Percentiles rank a stretch among this genome's conserved stretches.
Conservation (phyloP, 2,329 filamentous ascomycete genomes). For the Chalara sp. region DNA sequence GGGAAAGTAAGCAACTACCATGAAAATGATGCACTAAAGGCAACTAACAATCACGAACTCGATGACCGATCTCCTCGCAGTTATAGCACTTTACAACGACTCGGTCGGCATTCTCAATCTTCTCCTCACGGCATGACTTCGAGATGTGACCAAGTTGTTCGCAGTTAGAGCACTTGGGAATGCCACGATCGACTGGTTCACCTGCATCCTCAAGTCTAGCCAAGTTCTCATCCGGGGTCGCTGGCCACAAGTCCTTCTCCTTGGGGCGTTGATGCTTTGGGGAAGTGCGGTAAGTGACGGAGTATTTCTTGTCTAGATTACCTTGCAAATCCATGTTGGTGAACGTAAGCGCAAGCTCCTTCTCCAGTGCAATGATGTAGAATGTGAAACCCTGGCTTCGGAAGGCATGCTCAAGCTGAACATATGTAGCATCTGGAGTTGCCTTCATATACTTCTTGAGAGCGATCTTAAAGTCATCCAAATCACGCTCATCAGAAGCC, state of each 20-base stretch:
- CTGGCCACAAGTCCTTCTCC: conserved; percentile 55
- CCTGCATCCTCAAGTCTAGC: conserved; percentile 60
- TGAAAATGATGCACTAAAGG: neutral
- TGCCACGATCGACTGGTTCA: conserved; percentile 50
- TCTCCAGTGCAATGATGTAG: conserved; percentile 58
- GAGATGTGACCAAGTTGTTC: conserved; percentile 45
- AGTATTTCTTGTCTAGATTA: conserved; percentile 57
- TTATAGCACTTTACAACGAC: conserved; percentile 55
- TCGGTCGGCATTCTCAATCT: conserved; percentile 37
- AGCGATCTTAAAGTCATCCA: conserved; percentile 56
- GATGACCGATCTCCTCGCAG: conserved; percentile 57
- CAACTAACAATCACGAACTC: conserved; percentile 61
- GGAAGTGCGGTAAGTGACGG: conserved; percentile 55
- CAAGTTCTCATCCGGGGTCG: conserved; percentile 50
- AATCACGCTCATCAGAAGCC: conserved; percentile 47
- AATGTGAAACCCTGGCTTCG: conserved; percentile 46
- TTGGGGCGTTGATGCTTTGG: conserved; percentile 50
- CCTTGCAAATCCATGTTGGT: conserved; percentile 70
- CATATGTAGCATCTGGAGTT: conserved; percentile 48
- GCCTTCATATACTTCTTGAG: conserved; percentile 56
- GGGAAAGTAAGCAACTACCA: neutral
- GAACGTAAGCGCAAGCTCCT: conserved; percentile 46
- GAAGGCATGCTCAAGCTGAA: conserved; percentile 54
- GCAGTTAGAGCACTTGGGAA: conserved; percentile 45
- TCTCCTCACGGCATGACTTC: conserved; percentile 56